Evolutionary conservation across 202 grass and related monocot species (phyloP).

Genomic region (Carex sylvatica): DNA sequence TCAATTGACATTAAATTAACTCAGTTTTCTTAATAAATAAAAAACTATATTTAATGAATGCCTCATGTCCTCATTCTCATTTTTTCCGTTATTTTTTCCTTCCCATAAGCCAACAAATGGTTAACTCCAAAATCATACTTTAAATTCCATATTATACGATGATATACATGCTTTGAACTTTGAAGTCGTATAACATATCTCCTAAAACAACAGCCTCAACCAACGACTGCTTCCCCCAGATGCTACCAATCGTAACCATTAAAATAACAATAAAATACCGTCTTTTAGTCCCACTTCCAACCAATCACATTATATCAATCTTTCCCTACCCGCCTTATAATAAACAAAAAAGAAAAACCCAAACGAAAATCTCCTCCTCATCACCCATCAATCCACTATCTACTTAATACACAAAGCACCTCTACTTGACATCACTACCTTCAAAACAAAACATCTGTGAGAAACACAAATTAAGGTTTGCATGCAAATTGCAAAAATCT

Average conservation of each 20-base stretch:
- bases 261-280: background rate
- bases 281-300: slow-evolving; percentile 13
- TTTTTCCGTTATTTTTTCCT: background rate
- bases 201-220: slow-evolving; percentile 5
- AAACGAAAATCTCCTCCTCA: background rate
- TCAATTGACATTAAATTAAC: background rate
- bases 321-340: background rate
- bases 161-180: background rate
- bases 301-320: slow-evolving; percentile 13
- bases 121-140: background rate
- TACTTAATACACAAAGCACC: slow-evolving; percentile 9
- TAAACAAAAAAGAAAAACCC: background rate
- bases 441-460: slow-evolving; percentile 10
- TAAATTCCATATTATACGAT: too few relatives aligned
- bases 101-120: background rate
- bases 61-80: background rate
- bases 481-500: slow-evolving; percentile 25
- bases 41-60: background rate
- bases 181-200: background rate
- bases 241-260: slow-evolving; percentile 1
- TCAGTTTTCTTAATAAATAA: background rate
- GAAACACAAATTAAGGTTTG: slow-evolving; percentile 13
- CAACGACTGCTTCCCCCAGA: background rate
- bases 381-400: slow-evolving; percentile 5
- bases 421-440: background rate